phyloP scores from a whole-genome alignment of 768 basidiomycete species.

The Rossbeevera mucosa region DNA sequence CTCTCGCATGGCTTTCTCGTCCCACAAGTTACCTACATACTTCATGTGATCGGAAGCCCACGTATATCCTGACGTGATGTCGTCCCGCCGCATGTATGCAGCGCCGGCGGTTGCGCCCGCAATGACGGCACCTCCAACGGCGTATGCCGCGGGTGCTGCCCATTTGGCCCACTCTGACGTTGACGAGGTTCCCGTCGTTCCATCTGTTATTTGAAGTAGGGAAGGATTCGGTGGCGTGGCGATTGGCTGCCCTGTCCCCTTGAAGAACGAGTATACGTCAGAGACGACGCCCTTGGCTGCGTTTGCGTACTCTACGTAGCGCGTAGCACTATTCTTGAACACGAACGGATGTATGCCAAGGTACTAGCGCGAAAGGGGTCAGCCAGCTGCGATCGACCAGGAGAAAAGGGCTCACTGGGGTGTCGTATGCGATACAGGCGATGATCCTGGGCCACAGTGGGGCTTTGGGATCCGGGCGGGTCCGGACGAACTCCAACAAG shows the following conservation, averaged over 20 bases:
- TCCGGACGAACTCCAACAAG: constrained; percentile 62
- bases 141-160: constrained; percentile 67
- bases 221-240: constrained; percentile 27
- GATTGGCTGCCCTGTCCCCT: constrained; percentile 38
- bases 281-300: constrained; percentile 61
- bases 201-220: constrained; percentile 31
- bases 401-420: constrained; percentile 55
- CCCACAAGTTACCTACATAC: constrained; percentile 84
- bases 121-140: constrained; percentile 67
- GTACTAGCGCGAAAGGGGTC: constrained; percentile 47
- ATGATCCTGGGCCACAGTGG: constrained; percentile 88
- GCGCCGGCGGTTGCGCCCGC: constrained; percentile 83
- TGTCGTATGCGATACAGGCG: constrained; percentile 83
- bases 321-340: constrained; percentile 78
- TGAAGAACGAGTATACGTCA: constrained; percentile 53
- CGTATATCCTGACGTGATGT: constrained; percentile 61
- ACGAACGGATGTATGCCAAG: constrained; percentile 81
- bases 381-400: not conserved
- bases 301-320: constrained; percentile 65
- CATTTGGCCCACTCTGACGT: constrained; percentile 52
- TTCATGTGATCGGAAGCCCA: constrained; percentile 89
- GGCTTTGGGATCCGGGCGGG: constrained; percentile 57
- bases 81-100: constrained; percentile 78
- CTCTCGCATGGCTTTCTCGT: constrained; percentile 54
- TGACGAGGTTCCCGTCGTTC: constrained; percentile 12